Evolutionary conservation across 2,329 filamentous ascomycete genomes (phyloP).

Genomic region (Aureobasidium lini): DNA sequence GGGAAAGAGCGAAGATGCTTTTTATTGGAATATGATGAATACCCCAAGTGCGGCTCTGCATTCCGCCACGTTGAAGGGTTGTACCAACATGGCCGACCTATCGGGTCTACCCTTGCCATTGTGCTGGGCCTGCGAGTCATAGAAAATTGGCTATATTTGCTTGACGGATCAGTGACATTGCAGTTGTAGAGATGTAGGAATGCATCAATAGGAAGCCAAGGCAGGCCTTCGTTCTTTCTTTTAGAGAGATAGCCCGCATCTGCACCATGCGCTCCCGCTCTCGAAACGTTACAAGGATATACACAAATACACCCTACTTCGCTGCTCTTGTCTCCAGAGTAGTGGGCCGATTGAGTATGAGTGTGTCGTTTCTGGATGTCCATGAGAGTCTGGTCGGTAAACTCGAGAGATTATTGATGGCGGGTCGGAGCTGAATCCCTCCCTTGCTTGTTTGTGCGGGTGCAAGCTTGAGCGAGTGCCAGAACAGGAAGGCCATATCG

Average conservation of each 20-base stretch:
- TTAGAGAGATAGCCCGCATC: too few species aligned
- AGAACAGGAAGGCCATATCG: not conserved
- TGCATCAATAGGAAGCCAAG: not conserved
- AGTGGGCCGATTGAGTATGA: too few species aligned
- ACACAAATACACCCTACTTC: too few species aligned
- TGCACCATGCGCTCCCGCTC: not conserved
- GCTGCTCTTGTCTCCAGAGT: too few species aligned
- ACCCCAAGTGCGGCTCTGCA: not conserved
- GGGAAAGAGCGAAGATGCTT: not conserved
- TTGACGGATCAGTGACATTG: not conserved
- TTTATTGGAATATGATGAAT: not conserved
- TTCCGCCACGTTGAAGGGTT: not conserved
- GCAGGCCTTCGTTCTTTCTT: too few species aligned
- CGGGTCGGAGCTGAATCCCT: not conserved
- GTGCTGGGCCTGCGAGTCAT: not conserved
- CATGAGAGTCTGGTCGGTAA: not conserved
- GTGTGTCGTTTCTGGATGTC: not conserved
- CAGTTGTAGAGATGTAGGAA: not conserved
- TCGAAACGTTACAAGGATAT: not conserved
- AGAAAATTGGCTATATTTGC: not conserved
- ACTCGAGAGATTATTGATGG: not conserved
- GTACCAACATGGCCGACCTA: not conserved
- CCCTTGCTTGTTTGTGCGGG: not conserved
- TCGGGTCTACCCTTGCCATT: not conserved
- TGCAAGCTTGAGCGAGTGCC: not conserved